Percentiles rank a stretch among this genome's conserved stretches.
These are phyloP conservation scores for Aureobasidium sp. DNA, from an alignment of 2,329 filamentous ascomycete species.

Conservation along the genomic window DNA sequence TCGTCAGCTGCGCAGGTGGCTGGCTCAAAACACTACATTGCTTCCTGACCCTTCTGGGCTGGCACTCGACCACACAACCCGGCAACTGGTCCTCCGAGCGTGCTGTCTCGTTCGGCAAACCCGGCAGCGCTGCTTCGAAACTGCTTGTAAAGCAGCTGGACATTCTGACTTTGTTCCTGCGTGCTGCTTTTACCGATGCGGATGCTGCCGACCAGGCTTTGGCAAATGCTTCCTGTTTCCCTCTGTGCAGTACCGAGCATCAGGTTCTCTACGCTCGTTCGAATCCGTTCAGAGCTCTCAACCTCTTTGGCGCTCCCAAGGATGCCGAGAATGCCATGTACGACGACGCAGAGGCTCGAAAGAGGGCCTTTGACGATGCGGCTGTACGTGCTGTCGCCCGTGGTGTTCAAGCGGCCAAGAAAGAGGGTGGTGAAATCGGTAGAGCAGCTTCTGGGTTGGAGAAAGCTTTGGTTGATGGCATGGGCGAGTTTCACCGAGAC, in stretches of 20 bases:
- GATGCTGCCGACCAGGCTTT: constrained; percentile 17
- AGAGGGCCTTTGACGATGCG: constrained; percentile 60
- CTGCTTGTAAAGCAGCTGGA: constrained; percentile 57
- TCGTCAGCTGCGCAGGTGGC: constrained; percentile 76
- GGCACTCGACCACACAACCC: constrained; percentile 45
- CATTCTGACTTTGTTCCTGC: constrained; percentile 53
- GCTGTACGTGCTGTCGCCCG: constrained; percentile 55
- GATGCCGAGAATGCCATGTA: constrained; percentile 84
- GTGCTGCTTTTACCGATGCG: constrained; percentile 42
- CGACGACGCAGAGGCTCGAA: constrained; percentile 67
- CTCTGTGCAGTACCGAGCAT: constrained; percentile 37
- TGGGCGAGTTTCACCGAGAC: constrained; percentile 10
- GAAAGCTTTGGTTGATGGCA: constrained; percentile 45
- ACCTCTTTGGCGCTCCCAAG: constrained; percentile 67
- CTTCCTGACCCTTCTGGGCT: constrained; percentile 77
- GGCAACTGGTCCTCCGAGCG: constrained; percentile 47
- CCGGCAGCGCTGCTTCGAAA: constrained; percentile 45
- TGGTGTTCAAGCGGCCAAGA: constrained; percentile 64
- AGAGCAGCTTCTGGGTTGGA: constrained; percentile 64
- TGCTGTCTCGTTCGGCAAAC: constrained; percentile 29
- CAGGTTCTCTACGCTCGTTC: constrained; percentile 41
- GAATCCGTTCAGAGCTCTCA: constrained; percentile 71
- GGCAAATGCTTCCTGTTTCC: constrained; percentile 25
- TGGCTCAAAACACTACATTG: constrained; percentile 92
- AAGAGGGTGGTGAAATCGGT: constrained; percentile 78